Base-by-base conservation (phyloP, 768 basidiomycete species). In the Leccinum rimulosum region DNA sequence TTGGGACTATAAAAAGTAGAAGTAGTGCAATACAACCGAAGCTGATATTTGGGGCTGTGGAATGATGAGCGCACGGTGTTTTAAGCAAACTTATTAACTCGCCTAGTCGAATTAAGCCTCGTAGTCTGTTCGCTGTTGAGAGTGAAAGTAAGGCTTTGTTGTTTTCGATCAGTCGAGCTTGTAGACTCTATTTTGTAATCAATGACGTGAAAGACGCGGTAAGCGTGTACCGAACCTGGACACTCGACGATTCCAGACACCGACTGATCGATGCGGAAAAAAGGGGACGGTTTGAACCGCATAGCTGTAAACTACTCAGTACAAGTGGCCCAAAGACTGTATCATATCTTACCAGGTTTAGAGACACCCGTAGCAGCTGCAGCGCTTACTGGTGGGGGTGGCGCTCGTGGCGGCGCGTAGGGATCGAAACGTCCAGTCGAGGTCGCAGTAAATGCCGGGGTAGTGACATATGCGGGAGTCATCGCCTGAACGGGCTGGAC, bases 21-120 rank as follows among this genome's bases (percentile, higher is more conserved):
- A 3, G 91, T 92, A 0, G 94, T 95, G 78, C 93, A 95, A 73
- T 90, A 95, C 8, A 96, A 75, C 36, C 93, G 86, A 43, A 96
- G 80, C 72, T 95, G 92, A 71, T 87, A 88, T 64, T 83, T 86
- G 15, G 84, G 72, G 28, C 89, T 92, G 63, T 14, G 52, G 38
- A 55, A 49, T 22, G 38, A 56, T 70, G 57, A 70, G 58, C 25
- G 40, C 27, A 25, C 25, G 60, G 50, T 28, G 49, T 6, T 22
- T 48, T 14, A 15, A 36, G n/a, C 47, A 60, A 43, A 52, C 48
- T 25, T 57, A 50, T 36, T 36, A 27, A 73, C 80, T 49, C 69
- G 89, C 91, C 76, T 79, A 25, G 82, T 67, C 27, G 80, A 77
- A 60, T 74, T 78, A 53, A 95, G 69, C 72, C 88, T 90, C 52